Evolutionary conservation across 2,329 filamentous ascomycete genomes (phyloP).

Genomic region (Penicillium polonicum): DNA sequence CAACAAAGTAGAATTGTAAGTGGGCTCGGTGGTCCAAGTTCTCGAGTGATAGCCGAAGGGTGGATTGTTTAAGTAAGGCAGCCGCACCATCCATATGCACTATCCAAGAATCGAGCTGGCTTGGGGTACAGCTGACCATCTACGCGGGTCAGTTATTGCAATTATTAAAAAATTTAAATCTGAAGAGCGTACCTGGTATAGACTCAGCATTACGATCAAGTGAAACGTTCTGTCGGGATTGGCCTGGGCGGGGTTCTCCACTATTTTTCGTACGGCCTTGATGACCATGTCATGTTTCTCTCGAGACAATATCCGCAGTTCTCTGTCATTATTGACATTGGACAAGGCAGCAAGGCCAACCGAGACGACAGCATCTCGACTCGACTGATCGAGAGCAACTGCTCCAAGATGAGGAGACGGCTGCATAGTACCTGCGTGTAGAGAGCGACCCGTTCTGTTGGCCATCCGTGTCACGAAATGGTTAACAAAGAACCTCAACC

Average conservation of each 20-base stretch:
- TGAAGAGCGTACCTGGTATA: slow-evolving; percentile 23
- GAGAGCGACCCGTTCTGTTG: not conserved
- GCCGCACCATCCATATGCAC: slow-evolving; percentile 24
- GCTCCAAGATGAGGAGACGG: slow-evolving; percentile 5
- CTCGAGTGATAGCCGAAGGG: slow-evolving; percentile 4
- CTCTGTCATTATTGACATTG: slow-evolving; percentile 24
- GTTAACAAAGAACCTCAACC: slow-evolving; percentile 25
- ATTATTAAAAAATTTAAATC: not conserved
- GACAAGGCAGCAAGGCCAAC: slow-evolving; percentile 28
- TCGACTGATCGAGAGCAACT: slow-evolving; percentile 7
- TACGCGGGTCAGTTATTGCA: slow-evolving; percentile 1
- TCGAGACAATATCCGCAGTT: slow-evolving; percentile 16
- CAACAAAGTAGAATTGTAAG: slow-evolving; percentile 20
- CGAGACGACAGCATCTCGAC: slow-evolving; percentile 24
- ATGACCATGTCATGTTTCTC: slow-evolving; percentile 24
- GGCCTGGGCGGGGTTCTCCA: slow-evolving; percentile 15
- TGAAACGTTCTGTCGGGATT: slow-evolving; percentile 17
- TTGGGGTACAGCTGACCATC: slow-evolving; percentile 24
- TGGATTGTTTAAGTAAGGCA: slow-evolving; percentile 17
- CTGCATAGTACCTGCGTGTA: not conserved
- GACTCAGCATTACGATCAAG: slow-evolving; percentile 23
- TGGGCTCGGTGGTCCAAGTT: slow-evolving; percentile 8
- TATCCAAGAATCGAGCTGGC: slow-evolving; percentile 16
- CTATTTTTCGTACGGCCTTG: slow-evolving; percentile 15
- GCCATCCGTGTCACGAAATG: slow-evolving; percentile 20